Percentiles rank a stretch among this genome's conserved stretches.
These are phyloP conservation scores for Cornus controversa DNA, from an alignment of 148 eudicot species.

Conservation along the genomic window DNA sequence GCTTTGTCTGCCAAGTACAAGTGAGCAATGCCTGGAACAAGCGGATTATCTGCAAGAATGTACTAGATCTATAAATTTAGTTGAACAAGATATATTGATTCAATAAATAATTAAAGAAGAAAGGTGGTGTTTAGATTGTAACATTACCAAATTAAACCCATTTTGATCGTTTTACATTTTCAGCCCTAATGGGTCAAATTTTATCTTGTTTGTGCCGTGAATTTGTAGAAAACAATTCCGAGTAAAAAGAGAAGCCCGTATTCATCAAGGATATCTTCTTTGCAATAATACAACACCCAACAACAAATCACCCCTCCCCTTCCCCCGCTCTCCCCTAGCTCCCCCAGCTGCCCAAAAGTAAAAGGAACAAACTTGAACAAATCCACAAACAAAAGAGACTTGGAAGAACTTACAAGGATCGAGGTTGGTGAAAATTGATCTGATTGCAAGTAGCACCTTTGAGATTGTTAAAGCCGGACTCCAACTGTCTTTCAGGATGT, in stretches of 20 bases:
- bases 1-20: constrained; percentile 66
- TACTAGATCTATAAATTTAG: not conserved
- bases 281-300: not conserved
- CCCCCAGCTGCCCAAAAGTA: not conserved
- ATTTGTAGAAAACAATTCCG: not conserved
- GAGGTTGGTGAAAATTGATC: constrained; percentile 67
- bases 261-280: not conserved
- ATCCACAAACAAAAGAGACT: constrained; percentile 4
- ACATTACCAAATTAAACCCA: not conserved
- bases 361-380: not conserved
- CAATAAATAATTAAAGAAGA: not conserved
- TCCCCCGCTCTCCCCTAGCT: not conserved
- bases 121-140: not conserved
- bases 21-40: constrained; percentile 70
- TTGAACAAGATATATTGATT: not conserved
- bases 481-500: constrained; percentile 85
- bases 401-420: constrained; percentile 61
- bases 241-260: not conserved
- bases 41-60: constrained; percentile 58
- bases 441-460: constrained; percentile 66
- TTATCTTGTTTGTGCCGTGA: not conserved
- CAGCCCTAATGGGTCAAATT: not conserved
- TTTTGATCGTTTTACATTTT: not conserved
- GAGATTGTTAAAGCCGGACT: constrained; percentile 94
- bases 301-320: not conserved